A percentile compares a stretch with the other conserved stretches of the same genome.
Evolutionary conservation across 768 basidiomycete species (phyloP).

Genomic region (Stropharia rugosoannulata): DNA sequence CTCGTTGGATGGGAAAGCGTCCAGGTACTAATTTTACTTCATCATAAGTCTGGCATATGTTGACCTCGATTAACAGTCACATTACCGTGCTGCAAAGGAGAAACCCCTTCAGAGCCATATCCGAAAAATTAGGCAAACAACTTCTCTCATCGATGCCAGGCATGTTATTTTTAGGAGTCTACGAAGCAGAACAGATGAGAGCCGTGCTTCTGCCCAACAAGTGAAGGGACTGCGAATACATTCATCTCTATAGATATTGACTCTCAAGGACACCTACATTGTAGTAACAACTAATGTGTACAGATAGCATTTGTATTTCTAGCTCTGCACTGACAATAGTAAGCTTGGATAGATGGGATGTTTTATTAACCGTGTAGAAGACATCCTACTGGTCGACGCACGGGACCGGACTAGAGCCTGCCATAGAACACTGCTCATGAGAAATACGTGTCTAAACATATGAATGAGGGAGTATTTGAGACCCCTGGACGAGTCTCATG

Average conservation of each 20-base stretch:
- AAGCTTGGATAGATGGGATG: no score
- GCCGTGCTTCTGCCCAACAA: background rate
- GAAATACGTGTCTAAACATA: no score
- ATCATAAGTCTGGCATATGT: background rate
- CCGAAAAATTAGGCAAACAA: slow-evolving; percentile 1
- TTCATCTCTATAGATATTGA: slow-evolving; percentile 1
- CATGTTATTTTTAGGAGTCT: slow-evolving; percentile 2
- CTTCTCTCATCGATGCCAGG: slow-evolving; percentile 3
- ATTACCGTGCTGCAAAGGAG: slow-evolving; percentile 1
- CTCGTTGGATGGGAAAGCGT: slow-evolving; percentile 6
- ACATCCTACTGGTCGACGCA: no score
- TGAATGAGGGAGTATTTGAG: no score
- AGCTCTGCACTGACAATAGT: background rate
- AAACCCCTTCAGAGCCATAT: background rate
- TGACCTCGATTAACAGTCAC: background rate
- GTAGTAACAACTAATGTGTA: background rate
- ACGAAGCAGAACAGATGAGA: background rate
- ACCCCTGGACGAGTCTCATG: no score
- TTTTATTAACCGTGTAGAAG: no score
- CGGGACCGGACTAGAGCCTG: no score
- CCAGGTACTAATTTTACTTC: background rate
- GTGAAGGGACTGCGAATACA: background rate
- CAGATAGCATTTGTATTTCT: background rate
- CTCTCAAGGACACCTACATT: background rate
- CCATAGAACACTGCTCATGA: no score